Base-by-base conservation (phyloP, 352 stramenopile species). In the Globisporangium solare region DNA sequence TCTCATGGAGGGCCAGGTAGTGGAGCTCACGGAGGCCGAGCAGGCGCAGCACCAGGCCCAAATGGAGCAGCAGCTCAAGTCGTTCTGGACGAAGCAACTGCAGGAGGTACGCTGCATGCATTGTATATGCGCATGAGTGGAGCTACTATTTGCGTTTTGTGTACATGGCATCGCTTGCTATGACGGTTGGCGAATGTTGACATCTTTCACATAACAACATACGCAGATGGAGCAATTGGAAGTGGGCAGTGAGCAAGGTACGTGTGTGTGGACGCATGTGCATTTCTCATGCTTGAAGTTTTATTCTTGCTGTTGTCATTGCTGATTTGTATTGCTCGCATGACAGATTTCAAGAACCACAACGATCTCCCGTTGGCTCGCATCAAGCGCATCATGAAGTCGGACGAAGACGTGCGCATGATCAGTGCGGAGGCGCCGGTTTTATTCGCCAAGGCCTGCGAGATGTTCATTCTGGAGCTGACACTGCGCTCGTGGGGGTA, bases 331-430 rank as follows among this genome's bases (percentile, higher is more conserved):
- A n/a, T n/a, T n/a, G 17, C n/a, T 35, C 27, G 27, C 0, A 35
- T 35, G 5, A 35, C 27, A 35, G 86, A 95, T 63, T 94, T 95
- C 54, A 92, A 93, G 69, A 92, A 78, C 60, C 79, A 95, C 63
- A 35, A 35, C 27, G 83, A 97, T 50, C 74, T 98, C 32, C 90
- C 92, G 31, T 83, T 98, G 56, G 90, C 92, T 48, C 85, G 92
- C 51, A 97, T 98, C 62, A 98, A 97, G 77, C 96, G 96, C 61
- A 98, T 98, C 73, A 98, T 98, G 92, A 97, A 97, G 73, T 92
- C 89, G 42, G 92, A 98, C 69, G 92, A 98, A 61, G 89, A 97
- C 67, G 85, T 97, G 43, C 84, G 86, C 35, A 97, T 97, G 91
- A 97, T 98, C 69, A 95, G 86, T 48, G 88, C 87, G 0, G 92